phyloP scores from a whole-genome alignment of 768 basidiomycete species.

The Multifurca ochricompacta region DNA sequence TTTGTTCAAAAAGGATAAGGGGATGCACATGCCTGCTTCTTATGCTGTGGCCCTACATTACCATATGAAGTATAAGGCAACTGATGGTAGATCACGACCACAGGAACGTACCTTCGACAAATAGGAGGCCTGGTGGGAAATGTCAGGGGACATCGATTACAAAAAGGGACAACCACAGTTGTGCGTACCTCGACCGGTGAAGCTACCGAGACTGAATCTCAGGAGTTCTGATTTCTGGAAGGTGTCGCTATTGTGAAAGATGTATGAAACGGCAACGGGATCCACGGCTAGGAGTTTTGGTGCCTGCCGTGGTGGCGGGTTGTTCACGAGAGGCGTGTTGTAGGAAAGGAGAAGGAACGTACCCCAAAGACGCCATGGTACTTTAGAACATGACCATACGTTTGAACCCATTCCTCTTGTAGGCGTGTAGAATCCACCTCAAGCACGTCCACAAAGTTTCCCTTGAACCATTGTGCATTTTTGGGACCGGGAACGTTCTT shows the following conservation, averaged over 20 bases:
- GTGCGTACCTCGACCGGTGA: constrained; percentile 18
- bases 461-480: constrained; percentile 2
- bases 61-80: neutral
- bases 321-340: neutral
- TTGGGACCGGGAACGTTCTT: constrained; percentile 4
- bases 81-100: no score
- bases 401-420: constrained; percentile 15
- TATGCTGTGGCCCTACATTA: constrained; percentile 9
- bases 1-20: neutral
- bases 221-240: constrained; percentile 29
- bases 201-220: constrained; percentile 3
- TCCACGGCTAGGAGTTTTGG: constrained; percentile 30
- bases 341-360: neutral
- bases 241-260: constrained; percentile 27
- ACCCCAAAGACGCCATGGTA: constrained; percentile 3
- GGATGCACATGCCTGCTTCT: constrained; percentile 1
- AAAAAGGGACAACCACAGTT: neutral
- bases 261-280: constrained; percentile 29
- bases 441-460: neutral
- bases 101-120: constrained; percentile 14
- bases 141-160: neutral
- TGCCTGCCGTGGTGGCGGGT: neutral
- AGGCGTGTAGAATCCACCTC: constrained; percentile 7
- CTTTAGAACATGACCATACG: constrained; percentile 12
- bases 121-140: neutral